Conservation (phyloP, 2,329 filamentous ascomycete genomes). For the Macrophomina tecta region DNA sequence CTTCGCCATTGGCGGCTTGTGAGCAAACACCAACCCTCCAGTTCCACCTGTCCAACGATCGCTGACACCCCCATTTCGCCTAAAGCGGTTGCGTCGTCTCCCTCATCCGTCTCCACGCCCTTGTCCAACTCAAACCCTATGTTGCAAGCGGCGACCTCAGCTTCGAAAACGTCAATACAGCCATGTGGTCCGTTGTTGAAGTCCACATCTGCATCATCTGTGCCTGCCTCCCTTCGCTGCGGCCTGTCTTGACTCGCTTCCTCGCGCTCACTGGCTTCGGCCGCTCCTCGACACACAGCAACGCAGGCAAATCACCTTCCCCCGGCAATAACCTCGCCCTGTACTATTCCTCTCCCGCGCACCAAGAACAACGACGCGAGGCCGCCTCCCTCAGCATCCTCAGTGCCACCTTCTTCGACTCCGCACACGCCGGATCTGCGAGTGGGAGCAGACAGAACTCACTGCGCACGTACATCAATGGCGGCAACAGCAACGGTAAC, state of each 20-base stretch:
- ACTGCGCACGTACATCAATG: neutral
- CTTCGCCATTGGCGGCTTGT: conserved; percentile 16
- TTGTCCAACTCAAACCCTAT: conserved; percentile 35
- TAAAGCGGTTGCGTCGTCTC: conserved; percentile 37
- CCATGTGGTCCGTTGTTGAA: conserved; percentile 39
- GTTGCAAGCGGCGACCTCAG: conserved; percentile 34
- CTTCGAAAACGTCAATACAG: conserved; percentile 34
- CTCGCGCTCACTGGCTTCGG: conserved; percentile 41
- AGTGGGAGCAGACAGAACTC: neutral
- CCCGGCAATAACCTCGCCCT: too few relatives aligned
- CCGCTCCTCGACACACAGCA: neutral
- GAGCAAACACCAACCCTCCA: neutral
- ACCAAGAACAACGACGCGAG: neutral
- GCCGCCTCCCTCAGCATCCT: neutral
- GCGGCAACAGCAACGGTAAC: too few relatives aligned
- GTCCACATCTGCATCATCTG: conserved; percentile 42
- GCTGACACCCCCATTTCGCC: neutral
- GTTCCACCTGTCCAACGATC: neutral
- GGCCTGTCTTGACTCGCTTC: conserved; percentile 41
- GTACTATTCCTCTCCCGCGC: neutral
- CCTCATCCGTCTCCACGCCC: conserved; percentile 35
- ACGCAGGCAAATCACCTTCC: too few relatives aligned
- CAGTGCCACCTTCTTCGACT: neutral
- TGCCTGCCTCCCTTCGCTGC: conserved; percentile 42
- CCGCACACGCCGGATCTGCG: neutral